These are phyloP conservation scores for Porphyrellus cyaneotinctus DNA, from an alignment of 768 basidiomycete species.

Conservation along the genomic window DNA sequence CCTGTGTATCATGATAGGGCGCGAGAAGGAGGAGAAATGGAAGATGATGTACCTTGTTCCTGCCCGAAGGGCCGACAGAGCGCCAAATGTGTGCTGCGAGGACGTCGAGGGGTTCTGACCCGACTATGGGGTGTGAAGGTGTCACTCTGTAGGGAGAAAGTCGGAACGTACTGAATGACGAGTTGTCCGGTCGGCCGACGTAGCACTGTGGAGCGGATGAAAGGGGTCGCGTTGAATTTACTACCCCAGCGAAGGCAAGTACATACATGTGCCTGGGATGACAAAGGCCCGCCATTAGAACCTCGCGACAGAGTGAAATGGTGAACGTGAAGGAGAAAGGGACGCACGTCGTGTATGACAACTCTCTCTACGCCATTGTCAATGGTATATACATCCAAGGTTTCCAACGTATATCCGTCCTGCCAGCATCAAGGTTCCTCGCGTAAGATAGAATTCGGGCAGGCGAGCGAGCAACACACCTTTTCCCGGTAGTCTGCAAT, in stretches of 20 bases:
- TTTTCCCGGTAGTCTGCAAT: constrained; percentile 77
- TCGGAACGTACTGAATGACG: constrained; percentile 68
- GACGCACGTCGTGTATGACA: constrained; percentile 48
- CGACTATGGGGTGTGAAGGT: constrained; percentile 46
- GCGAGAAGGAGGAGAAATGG: background rate
- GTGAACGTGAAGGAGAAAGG: background rate
- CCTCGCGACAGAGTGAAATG: no score
- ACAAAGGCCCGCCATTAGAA: background rate
- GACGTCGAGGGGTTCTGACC: constrained; percentile 69
- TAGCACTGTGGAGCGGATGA: constrained; percentile 55
- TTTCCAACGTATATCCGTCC: constrained; percentile 90
- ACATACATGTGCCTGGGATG: constrained; percentile 50
- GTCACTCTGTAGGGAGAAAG: no score
- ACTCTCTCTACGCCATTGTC: constrained; percentile 48
- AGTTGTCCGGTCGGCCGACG: constrained; percentile 82
- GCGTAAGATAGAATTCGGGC: background rate
- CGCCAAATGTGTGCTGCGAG: constrained; percentile 69
- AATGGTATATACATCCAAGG: constrained; percentile 65
- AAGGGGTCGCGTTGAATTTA: background rate
- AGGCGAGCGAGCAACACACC: constrained; percentile 34
- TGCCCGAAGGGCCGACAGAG: constrained; percentile 82
- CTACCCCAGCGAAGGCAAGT: no score
- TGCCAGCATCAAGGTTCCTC: constrained; percentile 24
- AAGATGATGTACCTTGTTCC: constrained; percentile 63
- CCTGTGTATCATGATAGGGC: constrained; percentile 42